Conservation (phyloP, 805 yeast species). For the Scheffersomyces ergatensis region DNA sequence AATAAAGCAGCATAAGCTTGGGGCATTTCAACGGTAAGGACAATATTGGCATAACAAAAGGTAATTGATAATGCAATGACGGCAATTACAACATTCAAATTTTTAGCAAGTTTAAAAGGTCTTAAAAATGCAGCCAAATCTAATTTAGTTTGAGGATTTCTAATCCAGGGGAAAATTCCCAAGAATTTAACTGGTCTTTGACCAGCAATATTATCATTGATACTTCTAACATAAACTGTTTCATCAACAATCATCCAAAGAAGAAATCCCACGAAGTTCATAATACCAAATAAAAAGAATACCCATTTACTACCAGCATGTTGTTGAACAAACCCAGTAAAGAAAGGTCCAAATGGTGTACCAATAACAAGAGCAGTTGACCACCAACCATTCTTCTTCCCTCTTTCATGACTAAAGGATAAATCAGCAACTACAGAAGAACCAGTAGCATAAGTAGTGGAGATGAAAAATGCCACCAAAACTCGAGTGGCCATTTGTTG, state of each 20-base stretch:
- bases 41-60: slow-evolving; percentile 20
- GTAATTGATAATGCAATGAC: slow-evolving; percentile 15
- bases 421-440: slow-evolving; percentile 10
- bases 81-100: slow-evolving; percentile 11
- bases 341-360: slow-evolving; percentile 13
- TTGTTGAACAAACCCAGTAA: slow-evolving; percentile 11
- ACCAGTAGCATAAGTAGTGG: slow-evolving; percentile 11
- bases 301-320: slow-evolving; percentile 8
- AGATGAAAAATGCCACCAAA: slow-evolving; percentile 7
- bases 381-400: slow-evolving; percentile 14
- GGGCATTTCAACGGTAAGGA: slow-evolving; percentile 20
- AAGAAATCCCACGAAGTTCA: slow-evolving; percentile 10
- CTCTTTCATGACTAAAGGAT: slow-evolving; percentile 11
- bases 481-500: slow-evolving; percentile 11
- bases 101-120: slow-evolving; percentile 8
- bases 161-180: background rate
- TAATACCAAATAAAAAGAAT: slow-evolving; percentile 10
- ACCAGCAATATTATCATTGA: background rate
- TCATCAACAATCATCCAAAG: slow-evolving; percentile 5
- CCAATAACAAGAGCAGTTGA: slow-evolving; percentile 10
- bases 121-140: slow-evolving; percentile 4
- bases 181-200: no score
- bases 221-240: slow-evolving; percentile 7
- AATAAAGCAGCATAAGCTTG: slow-evolving; percentile 14
- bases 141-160: slow-evolving; percentile 1